phyloP scores from a whole-genome alignment of 345 rosid genomes.

The Cardiospermum halicacabum region DNA sequence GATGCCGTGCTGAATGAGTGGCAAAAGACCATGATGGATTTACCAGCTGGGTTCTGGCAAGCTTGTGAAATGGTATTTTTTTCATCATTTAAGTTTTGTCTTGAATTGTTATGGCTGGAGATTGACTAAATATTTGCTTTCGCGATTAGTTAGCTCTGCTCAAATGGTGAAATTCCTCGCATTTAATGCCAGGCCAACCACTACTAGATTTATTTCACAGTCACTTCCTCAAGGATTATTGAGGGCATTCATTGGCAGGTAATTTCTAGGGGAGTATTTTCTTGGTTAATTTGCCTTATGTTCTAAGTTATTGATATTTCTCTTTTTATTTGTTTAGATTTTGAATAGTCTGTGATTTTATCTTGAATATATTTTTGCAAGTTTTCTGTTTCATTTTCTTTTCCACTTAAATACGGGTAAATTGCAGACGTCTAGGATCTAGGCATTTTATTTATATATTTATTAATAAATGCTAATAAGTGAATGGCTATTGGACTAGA shows the following conservation, averaged over 20 bases:
- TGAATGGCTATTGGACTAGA: not conserved
- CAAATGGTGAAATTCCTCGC: constrained; percentile 90
- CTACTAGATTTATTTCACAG: constrained; percentile 74
- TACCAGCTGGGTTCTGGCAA: constrained; percentile 97
- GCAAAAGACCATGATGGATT: constrained; percentile 91
- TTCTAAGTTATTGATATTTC: not conserved
- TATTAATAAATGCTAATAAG: too few relatives aligned
- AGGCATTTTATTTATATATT: too few relatives aligned
- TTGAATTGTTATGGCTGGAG: constrained; percentile 5
- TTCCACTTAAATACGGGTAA: not conserved
- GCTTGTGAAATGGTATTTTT: constrained; percentile 85
- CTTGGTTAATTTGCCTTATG: not conserved
- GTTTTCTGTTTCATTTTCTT: not conserved
- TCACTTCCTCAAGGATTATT: constrained; percentile 82
- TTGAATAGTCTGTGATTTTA: not conserved
- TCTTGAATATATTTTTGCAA: not conserved
- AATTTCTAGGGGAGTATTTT: constrained; percentile 11
- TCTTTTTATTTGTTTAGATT: not conserved
- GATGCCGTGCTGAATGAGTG: constrained; percentile 94
- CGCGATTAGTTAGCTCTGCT: constrained; percentile 98
- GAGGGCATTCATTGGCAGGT: constrained; percentile 97
- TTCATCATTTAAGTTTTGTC: constrained; percentile 10
- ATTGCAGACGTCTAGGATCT: not conserved
- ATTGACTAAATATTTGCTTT: constrained; percentile 29
- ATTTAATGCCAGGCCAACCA: constrained; percentile 91